phyloP scores from a whole-genome alignment of 2,329 filamentous ascomycete species.

The Aspergillus calidoustus region DNA sequence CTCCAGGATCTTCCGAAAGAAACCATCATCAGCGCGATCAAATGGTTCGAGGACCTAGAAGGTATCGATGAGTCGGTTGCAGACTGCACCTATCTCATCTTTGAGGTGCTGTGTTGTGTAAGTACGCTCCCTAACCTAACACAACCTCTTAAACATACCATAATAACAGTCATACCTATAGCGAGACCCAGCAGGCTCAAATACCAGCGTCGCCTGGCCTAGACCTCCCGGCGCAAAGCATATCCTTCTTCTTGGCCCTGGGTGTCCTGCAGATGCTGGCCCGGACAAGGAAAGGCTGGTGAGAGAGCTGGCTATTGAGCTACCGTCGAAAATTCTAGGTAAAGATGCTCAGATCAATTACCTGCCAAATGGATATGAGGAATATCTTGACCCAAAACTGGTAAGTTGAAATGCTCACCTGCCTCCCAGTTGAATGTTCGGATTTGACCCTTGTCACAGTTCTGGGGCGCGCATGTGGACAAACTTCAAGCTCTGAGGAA shows the following conservation, averaged over 20 bases:
- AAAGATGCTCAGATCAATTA: background rate
- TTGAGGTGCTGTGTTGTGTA: conserved; percentile 16
- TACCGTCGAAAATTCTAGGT: conserved; percentile 1
- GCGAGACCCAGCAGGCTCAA: background rate
- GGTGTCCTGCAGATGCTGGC: conserved; percentile 15
- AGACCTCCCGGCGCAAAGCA: conserved; percentile 13
- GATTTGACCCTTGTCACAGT: conserved; percentile 3
- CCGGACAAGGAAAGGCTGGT: conserved; percentile 8
- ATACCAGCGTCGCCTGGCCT: conserved; percentile 14
- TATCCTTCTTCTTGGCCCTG: conserved; percentile 13
- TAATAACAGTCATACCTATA: background rate
- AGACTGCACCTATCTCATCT: conserved; percentile 21
- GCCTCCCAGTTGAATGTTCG: background rate
- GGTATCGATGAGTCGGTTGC: conserved; percentile 5
- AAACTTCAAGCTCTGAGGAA: conserved; percentile 1
- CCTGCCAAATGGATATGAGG: background rate
- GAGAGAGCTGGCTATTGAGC: conserved; percentile 9
- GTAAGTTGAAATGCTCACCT: background rate
- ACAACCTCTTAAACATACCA: too few relatives aligned
- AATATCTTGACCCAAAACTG: background rate
- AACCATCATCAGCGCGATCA: conserved; percentile 5
- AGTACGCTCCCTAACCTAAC: background rate
- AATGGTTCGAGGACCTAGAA: background rate
- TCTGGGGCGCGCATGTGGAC: conserved; percentile 14
- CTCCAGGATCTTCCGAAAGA: conserved; percentile 9